phyloP scores from a whole-genome alignment of 805 yeast genomes.

The Kluyveromyces starmeri region DNA sequence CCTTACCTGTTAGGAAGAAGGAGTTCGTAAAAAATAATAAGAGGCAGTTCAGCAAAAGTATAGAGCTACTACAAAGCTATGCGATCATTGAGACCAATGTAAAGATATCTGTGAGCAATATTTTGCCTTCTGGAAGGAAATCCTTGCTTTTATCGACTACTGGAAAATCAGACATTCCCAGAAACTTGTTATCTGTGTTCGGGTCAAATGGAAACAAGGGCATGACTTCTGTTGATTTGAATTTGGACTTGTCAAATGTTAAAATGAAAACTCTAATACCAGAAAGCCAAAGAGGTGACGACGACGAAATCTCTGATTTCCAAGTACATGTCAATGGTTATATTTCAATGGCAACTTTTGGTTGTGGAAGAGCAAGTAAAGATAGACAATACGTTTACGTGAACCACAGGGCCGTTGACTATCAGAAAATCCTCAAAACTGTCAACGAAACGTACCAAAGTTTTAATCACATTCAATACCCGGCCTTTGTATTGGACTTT shows the following conservation, averaged over 20 bases:
- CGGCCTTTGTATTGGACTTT: slow-evolving; percentile 59
- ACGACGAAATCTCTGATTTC: slow-evolving; percentile 21
- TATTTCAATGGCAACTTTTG: slow-evolving; percentile 71
- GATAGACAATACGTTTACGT: slow-evolving; percentile 73
- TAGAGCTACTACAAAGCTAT: slow-evolving; percentile 57
- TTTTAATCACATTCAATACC: slow-evolving; percentile 66
- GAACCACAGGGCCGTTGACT: slow-evolving; percentile 65
- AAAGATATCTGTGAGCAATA: slow-evolving; percentile 53
- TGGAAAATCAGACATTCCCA: slow-evolving; percentile 39
- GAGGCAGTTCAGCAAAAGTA: slow-evolving; percentile 64
- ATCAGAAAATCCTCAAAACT: slow-evolving; percentile 46
- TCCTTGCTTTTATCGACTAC: slow-evolving; percentile 49
- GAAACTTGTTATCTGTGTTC: slow-evolving; percentile 57
- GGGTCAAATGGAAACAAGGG: slow-evolving; percentile 61
- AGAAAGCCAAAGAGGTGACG: slow-evolving; percentile 10
- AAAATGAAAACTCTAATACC: slow-evolving; percentile 12
- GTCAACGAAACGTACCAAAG: slow-evolving; percentile 66
- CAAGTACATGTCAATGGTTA: slow-evolving; percentile 42
- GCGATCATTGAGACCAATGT: slow-evolving; percentile 50
- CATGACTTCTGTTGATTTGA: slow-evolving; percentile 40
- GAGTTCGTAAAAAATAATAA: slow-evolving; percentile 60
- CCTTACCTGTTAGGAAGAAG: slow-evolving; percentile 73
- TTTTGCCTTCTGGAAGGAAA: slow-evolving; percentile 40
- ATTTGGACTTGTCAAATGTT: slow-evolving; percentile 26
- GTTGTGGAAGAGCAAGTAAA: slow-evolving; percentile 59